Conservation (phyloP, 176 grass and related monocot genomes). For the Elaeis guineensis region DNA sequence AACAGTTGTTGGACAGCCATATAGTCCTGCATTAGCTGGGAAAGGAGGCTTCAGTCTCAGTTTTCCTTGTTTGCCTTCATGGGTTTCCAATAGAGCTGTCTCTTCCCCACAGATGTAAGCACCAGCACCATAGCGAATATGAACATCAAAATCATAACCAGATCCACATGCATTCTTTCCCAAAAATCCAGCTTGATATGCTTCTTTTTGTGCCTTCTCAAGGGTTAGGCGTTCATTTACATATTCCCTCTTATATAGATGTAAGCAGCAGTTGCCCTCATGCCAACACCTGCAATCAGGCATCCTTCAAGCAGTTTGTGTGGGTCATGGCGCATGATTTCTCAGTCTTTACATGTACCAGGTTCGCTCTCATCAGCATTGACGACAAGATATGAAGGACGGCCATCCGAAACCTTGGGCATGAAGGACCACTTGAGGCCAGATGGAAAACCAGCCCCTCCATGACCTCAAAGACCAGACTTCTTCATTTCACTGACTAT, state of each 20-base stretch:
- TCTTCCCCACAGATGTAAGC: constrained; percentile 97
- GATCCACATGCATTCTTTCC: constrained; percentile 95
- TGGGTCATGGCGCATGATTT: constrained; percentile 89
- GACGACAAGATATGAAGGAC: constrained; percentile 85
- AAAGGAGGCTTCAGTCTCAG: constrained; percentile 85
- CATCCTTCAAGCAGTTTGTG: constrained; percentile 95
- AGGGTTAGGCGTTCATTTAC: constrained; percentile 79
- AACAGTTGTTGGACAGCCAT: constrained; percentile 80
- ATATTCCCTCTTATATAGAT: constrained; percentile 95
- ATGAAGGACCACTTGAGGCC: constrained; percentile 98
- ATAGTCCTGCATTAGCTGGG: constrained; percentile 57
- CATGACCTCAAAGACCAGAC: constrained; percentile 80
- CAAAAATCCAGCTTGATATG: constrained; percentile 68
- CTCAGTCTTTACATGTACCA: constrained; percentile 92
- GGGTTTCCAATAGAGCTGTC: constrained; percentile 85
- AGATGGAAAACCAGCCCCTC: constrained; percentile 85
- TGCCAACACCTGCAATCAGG: constrained; percentile 88
- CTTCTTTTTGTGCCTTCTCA: constrained; percentile 76
- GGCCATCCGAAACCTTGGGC: constrained; percentile 85
- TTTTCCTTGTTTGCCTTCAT: constrained; percentile 91
- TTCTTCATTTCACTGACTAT: constrained; percentile 93
- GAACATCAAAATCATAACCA: constrained; percentile 83
- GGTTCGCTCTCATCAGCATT: constrained; percentile 98
- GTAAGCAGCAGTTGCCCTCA: constrained; percentile 87
- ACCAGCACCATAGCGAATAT: constrained; percentile 90